Base-by-base conservation (phyloP, 768 basidiomycete species). In the Tubosaeta sp. region DNA sequence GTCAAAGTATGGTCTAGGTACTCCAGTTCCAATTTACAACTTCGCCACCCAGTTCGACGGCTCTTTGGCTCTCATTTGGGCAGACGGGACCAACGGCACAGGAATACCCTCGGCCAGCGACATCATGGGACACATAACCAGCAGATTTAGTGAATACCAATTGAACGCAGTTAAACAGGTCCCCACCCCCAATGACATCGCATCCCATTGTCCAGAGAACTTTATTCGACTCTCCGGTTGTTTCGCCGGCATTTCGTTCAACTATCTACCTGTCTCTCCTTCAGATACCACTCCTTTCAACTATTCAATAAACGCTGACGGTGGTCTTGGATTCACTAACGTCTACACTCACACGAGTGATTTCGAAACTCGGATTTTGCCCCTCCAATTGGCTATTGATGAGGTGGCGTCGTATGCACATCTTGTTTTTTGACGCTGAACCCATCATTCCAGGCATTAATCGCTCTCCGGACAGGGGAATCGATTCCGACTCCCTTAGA, bases 361-460 rank as follows among this genome's bases (percentile, higher is more conserved):
- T 66, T 82, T 84, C 57, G 86, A 90, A 65, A 71, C 71, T 48
- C 71, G 84, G 43, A 74, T 88, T 29, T 63, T 91, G 16, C 89
- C 89, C 1, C 57, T 91, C 19, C 89, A 91, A 56, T 84, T 88
- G 78, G 85, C 87, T 10, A 72, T 91, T 33, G 89, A 91, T 59
- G 73, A 79, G 63, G 87, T 84, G 54, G n/a, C 6, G 41, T 35
- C 53, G 37, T 6, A 44, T 35, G 12, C 35, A 22, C 25, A 14
- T 32, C 0, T 6, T 29, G n/a, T 35, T 1, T 5, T 10, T 39
- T 26, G 31, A 3, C 13, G 14, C 19, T 60, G 25, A 59, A 32
- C 1, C 5, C 3, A 33, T 37, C 17, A 16, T 29, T 27, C 51
- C 44, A 88, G 88, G 85, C 86, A 13, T 81, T 91, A 57, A 85